These are phyloP conservation scores for Forsythia suspensa DNA, from an alignment of 257 asterid genomes.

Conservation along the genomic window DNA sequence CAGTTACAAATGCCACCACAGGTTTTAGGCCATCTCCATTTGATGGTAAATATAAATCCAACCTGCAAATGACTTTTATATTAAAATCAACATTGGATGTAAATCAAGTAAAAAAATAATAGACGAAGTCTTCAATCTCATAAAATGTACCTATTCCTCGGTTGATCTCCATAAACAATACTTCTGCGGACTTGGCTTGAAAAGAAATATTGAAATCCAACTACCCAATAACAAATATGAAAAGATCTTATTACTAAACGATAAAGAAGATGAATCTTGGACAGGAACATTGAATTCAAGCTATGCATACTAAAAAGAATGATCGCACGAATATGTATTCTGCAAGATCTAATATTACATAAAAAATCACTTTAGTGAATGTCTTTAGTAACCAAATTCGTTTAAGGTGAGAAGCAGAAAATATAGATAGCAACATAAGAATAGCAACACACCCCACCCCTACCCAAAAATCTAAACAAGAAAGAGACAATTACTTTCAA, in stretches of 20 bases:
- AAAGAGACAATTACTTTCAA: not conserved
- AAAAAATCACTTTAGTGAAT: not conserved
- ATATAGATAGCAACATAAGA: not conserved
- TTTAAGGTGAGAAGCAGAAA: not conserved
- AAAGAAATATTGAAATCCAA: constrained; percentile 77
- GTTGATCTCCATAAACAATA: constrained; percentile 82
- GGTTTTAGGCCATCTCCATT: constrained; percentile 62
- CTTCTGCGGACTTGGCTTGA: constrained; percentile 79
- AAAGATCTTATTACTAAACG: constrained; percentile 15
- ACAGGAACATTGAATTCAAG: not conserved
- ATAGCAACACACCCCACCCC: not conserved
- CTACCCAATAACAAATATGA: constrained; percentile 48
- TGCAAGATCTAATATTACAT: constrained; percentile 3
- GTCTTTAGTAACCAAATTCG: not conserved
- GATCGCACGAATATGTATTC: not conserved
- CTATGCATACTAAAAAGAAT: not conserved
- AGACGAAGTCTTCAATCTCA: not conserved
- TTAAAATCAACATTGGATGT: constrained; percentile 11
- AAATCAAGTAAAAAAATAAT: constrained; percentile 7
- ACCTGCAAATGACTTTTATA: constrained; percentile 43
- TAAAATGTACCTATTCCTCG: constrained; percentile 76
- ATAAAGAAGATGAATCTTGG: not conserved
- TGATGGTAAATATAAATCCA: constrained; percentile 91
- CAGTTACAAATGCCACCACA: constrained; percentile 90
- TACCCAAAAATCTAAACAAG: not conserved